Evolutionary conservation across 371 early-diverging fungal species (phyloP), one percentile per base, ranked within the genome.

Genomic region (Rhizopus arrhizus): DNA sequence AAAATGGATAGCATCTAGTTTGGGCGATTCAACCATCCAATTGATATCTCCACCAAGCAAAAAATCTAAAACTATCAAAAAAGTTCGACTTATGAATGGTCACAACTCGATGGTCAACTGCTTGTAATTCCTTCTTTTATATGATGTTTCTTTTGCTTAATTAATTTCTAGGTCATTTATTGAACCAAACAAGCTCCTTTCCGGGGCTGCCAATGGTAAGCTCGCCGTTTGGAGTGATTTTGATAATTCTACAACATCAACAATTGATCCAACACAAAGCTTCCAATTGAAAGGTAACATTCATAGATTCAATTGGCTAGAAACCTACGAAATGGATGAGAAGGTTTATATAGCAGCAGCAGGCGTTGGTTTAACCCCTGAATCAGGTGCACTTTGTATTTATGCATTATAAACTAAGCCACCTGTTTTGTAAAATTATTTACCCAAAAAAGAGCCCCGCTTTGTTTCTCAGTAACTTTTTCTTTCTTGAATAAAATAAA

Each of bases 11-110:
- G 81, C 74, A 8, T 76, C 78, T 34, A 71, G 78, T 35, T 53
- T 78, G 22, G 81, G 81, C 16, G 81, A 81, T 45, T 57, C 74
- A 0, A 71, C 72, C 33, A 64, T 80, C 15, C 72, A 73, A 32
- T 38, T 69, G 28, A 46, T 65, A 13, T 68, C 63, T 22, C 48
- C 58, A 51, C 51, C 58, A 10, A 52, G 51, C 16, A 65, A 64
- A 28, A 66, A 73, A 35, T 45, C 57, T 38, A 64, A 62, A 13
- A 35, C 42, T 15, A 29, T 52, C 8, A 38, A 22, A 33, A 57
- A 67, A 15, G 46, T 61, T 2, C 59, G 73, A 31, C 47, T 79
- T 10, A 40, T 54, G 35, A 57, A 77, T 58, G 74, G 69, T 6
- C 80, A 79, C 45, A 71, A 66, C 36, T 49, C 69, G 3, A 53